A percentile compares a stretch with the other conserved stretches of the same genome.
phyloP scores from a whole-genome alignment of 75 land plant species.

The Picea glauca region DNA sequence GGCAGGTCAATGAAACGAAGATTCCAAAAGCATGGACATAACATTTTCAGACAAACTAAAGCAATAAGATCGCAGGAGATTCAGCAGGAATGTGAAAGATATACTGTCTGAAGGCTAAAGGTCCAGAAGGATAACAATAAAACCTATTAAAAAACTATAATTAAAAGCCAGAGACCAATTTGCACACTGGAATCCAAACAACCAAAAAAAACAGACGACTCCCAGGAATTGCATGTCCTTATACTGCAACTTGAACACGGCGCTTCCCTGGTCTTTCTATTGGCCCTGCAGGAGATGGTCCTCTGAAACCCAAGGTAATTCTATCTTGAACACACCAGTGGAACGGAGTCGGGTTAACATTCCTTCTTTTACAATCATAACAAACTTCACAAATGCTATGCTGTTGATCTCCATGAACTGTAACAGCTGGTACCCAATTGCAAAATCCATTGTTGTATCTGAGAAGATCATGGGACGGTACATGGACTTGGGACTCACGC shows the following conservation, averaged over 20 bases:
- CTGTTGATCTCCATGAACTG: background rate
- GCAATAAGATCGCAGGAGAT: background rate
- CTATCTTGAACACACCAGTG: conserved; percentile 73
- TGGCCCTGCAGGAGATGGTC: conserved; percentile 72
- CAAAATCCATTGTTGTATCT: background rate
- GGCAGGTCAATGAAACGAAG: background rate
- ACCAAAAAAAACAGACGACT: background rate
- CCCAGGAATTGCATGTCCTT: background rate
- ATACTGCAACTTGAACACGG: background rate
- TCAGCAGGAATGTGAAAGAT: background rate
- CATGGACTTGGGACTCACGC: background rate
- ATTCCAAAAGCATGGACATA: conserved; percentile 6
- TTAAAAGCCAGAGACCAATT: background rate
- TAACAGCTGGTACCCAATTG: background rate
- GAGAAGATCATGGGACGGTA: background rate
- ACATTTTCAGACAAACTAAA: background rate
- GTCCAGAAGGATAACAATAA: conserved; percentile 3
- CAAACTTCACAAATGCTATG: conserved; percentile 17
- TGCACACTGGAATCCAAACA: conserved; percentile 5
- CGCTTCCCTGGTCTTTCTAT: conserved; percentile 55
- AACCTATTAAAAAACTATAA: conserved; percentile 6
- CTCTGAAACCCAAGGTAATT: conserved; percentile 51
- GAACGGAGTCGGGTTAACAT: conserved; percentile 38
- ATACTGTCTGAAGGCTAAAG: background rate
- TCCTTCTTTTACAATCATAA: conserved; percentile 24